These are phyloP conservation scores for Pleurotus eryngii DNA, from an alignment of 768 basidiomycete genomes.

Conservation along the genomic window DNA sequence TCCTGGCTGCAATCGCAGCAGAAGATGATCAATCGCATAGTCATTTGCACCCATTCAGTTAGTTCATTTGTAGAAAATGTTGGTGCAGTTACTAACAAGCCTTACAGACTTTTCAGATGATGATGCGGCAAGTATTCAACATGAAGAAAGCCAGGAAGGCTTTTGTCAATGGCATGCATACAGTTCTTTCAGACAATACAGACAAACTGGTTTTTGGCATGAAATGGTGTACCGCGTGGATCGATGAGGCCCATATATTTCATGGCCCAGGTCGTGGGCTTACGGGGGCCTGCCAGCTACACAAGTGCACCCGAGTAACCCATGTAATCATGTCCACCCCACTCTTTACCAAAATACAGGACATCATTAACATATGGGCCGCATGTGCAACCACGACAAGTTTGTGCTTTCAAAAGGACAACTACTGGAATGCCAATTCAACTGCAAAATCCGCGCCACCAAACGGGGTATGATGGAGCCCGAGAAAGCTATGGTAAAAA, in stretches of 20 bases:
- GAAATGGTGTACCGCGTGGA: background rate
- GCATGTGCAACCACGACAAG: background rate
- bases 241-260: slow-evolving; percentile 15
- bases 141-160: background rate
- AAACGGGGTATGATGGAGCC: background rate
- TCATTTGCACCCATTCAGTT: slow-evolving; percentile 3
- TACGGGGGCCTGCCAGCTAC: slow-evolving; percentile 1
- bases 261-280: slow-evolving; percentile 7
- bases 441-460: background rate
- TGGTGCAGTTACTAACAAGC: background rate
- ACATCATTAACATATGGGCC: slow-evolving; percentile 7
- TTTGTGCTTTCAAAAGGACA: background rate
- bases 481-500: too few relatives aligned
- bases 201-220: background rate
- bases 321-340: slow-evolving; percentile 10
- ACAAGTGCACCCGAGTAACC: background rate
- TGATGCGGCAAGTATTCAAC: background rate
- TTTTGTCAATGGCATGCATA: too few relatives aligned
- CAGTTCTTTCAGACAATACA: too few relatives aligned
- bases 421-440: background rate
- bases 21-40: background rate
- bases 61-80: background rate
- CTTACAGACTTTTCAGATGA: background rate
- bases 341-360: slow-evolving; percentile 1
- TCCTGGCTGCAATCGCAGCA: background rate